phyloP scores from a whole-genome alignment of 345 rosid genomes.

The Erucastrum elatum region DNA sequence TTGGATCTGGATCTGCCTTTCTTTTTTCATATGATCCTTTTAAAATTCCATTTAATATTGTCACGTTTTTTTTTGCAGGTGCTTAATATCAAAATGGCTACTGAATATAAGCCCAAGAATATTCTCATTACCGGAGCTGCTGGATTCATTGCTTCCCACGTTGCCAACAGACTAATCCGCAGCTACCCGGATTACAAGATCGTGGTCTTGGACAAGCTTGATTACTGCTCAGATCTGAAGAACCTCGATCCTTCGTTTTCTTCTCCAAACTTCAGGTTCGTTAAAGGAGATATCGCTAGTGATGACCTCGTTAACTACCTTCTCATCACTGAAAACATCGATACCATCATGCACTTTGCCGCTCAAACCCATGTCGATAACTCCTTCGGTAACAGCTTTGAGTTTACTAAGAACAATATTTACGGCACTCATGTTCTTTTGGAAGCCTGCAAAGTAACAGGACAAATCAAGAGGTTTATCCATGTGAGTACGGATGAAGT shows the following conservation, averaged over 20 bases:
- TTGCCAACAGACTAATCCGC: constrained; percentile 47
- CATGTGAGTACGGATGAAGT: constrained; percentile 76
- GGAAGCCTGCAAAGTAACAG: constrained; percentile 64
- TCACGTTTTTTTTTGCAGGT: constrained; percentile 16
- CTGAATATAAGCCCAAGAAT: constrained; percentile 50
- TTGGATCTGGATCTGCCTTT: constrained; percentile 34
- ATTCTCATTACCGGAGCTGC: constrained; percentile 72
- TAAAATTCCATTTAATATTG: not conserved
- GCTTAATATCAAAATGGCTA: constrained; percentile 25
- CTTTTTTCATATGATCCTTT: constrained; percentile 12
- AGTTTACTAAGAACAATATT: constrained; percentile 62
- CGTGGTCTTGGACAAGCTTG: constrained; percentile 65
- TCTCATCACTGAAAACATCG: constrained; percentile 53
- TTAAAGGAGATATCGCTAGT: constrained; percentile 59
- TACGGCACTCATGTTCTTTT: constrained; percentile 70
- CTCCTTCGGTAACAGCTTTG: constrained; percentile 67
- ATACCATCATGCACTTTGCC: constrained; percentile 66
- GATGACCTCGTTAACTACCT: constrained; percentile 61
- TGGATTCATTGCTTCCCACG: constrained; percentile 67
- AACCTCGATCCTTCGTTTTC: constrained; percentile 48
- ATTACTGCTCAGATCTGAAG: constrained; percentile 61
- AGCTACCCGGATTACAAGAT: constrained; percentile 59
- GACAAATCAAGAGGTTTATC: constrained; percentile 57
- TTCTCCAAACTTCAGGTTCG: constrained; percentile 58
- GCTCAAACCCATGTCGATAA: constrained; percentile 74